Evolutionary conservation across 163 green algal genomes (phyloP).

Genomic region (Scenedesmus sp.): DNA sequence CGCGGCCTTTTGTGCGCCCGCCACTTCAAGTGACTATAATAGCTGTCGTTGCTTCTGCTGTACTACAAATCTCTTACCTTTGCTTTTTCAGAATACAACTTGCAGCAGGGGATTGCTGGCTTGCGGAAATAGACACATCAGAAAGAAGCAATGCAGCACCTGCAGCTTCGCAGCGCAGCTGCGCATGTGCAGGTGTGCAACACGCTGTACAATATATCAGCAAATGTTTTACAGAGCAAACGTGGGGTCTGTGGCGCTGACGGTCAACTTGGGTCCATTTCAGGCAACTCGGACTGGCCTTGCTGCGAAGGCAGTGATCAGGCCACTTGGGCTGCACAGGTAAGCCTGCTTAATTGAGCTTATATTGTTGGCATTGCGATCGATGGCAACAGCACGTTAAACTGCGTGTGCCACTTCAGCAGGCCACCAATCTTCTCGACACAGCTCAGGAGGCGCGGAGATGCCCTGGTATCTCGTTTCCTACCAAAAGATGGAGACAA

Average conservation of each 20-base stretch:
- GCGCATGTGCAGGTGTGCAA: not conserved
- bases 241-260: not conserved
- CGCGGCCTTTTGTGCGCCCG: not conserved
- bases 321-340: not conserved
- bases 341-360: not conserved
- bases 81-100: not conserved
- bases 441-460: constrained; percentile 8
- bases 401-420: not conserved
- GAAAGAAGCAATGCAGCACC: not conserved
- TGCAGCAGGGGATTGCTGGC: not conserved
- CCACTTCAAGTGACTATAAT: not conserved
- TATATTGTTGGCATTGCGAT: not conserved
- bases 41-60: too few relatives aligned
- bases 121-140: not conserved
- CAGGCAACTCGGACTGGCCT: constrained; percentile 13
- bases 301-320: not conserved
- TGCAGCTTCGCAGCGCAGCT: not conserved
- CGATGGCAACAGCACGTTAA: not conserved
- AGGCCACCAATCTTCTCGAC: not conserved
- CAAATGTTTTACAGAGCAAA: not conserved
- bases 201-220: not conserved
- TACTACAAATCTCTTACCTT: too few relatives aligned
- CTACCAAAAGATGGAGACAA: constrained; percentile 40
- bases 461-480: constrained; percentile 19
- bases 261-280: not conserved